phyloP scores from a whole-genome alignment of 768 basidiomycete species.

The Hemileccinum impolitum region DNA sequence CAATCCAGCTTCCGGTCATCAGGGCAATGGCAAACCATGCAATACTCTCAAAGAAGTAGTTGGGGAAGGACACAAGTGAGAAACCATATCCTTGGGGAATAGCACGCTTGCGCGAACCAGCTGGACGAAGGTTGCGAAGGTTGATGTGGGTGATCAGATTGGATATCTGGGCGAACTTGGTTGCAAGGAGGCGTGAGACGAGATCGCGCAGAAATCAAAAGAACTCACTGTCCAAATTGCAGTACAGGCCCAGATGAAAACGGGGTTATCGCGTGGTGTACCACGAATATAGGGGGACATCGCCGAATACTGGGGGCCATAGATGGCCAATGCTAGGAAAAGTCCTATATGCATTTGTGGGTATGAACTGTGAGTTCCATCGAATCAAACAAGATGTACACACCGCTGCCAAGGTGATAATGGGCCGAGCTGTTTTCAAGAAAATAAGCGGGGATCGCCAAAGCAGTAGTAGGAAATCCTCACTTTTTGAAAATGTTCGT shows the following conservation, averaged over 20 bases:
- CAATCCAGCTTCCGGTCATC: constrained; percentile 75
- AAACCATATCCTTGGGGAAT: constrained; percentile 95
- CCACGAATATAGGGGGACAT: constrained; percentile 58
- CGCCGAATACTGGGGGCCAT: constrained; percentile 74
- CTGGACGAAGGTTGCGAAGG: constrained; percentile 79
- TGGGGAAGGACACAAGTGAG: constrained; percentile 80
- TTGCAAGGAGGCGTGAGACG: background rate
- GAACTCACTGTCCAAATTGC: constrained; percentile 72
- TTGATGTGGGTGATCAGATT: constrained; percentile 83
- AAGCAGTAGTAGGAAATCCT: constrained; percentile 13
- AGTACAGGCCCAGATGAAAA: constrained; percentile 63
- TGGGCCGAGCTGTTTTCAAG: constrained; percentile 65
- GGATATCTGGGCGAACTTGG: constrained; percentile 77
- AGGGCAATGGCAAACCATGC: constrained; percentile 68
- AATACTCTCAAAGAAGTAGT: constrained; percentile 90
- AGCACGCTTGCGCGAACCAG: constrained; percentile 72
- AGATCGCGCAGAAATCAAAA: background rate
- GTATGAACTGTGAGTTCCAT: background rate
- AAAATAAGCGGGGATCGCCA: background rate
- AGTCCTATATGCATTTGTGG: constrained; percentile 44
- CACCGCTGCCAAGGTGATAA: constrained; percentile 80
- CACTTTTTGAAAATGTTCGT: constrained; percentile 89
- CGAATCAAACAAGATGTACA: constrained; percentile 1
- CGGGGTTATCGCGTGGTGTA: constrained; percentile 60
- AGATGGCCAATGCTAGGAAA: constrained; percentile 74